Conservation (phyloP, 2,329 filamentous ascomycete species). For the Sphaerulina populicola region DNA sequence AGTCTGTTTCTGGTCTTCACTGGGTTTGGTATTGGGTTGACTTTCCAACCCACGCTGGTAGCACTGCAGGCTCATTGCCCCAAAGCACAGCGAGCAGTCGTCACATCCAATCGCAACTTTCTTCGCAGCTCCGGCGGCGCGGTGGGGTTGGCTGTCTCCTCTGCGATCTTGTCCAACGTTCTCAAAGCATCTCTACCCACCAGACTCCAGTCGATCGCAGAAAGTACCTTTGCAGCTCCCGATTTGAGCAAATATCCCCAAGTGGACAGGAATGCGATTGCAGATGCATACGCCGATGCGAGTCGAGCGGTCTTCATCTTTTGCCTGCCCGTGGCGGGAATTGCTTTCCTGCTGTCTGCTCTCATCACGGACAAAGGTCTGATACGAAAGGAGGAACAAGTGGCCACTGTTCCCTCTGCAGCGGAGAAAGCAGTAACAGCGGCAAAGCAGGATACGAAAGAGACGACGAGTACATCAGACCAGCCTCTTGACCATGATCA, state of each 20-base stretch:
- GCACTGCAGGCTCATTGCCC: conserved; percentile 44
- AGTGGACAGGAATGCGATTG: conserved; percentile 36
- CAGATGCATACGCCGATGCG: conserved; percentile 29
- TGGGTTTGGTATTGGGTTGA: conserved; percentile 47
- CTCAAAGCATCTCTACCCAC: conserved; percentile 34
- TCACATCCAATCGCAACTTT: conserved; percentile 57
- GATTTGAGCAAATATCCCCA: conserved; percentile 30
- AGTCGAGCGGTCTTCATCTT: conserved; percentile 50
- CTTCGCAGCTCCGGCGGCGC: conserved; percentile 53
- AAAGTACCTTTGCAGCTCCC: conserved; percentile 35
- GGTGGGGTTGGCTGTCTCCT: conserved; percentile 50
- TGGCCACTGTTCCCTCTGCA: conserved; percentile 5
- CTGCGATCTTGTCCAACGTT: conserved; percentile 40
- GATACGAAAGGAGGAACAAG: conserved; percentile 22
- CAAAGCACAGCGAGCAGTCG: conserved; percentile 52
- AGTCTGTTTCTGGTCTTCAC: conserved; percentile 45
- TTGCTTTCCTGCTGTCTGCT: conserved; percentile 45
- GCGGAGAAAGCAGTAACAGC: background rate
- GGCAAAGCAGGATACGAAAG: background rate
- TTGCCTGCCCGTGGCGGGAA: conserved; percentile 47
- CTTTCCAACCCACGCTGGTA: conserved; percentile 48
- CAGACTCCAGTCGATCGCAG: conserved; percentile 34
- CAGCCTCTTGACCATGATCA: background rate
- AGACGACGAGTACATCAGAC: background rate
- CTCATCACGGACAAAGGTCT: conserved; percentile 40